A percentile compares a stretch with the other conserved stretches of the same genome.
Evolutionary conservation across 73 alveolate species (phyloP).

Genomic region (Blepharisma stoltei): DNA sequence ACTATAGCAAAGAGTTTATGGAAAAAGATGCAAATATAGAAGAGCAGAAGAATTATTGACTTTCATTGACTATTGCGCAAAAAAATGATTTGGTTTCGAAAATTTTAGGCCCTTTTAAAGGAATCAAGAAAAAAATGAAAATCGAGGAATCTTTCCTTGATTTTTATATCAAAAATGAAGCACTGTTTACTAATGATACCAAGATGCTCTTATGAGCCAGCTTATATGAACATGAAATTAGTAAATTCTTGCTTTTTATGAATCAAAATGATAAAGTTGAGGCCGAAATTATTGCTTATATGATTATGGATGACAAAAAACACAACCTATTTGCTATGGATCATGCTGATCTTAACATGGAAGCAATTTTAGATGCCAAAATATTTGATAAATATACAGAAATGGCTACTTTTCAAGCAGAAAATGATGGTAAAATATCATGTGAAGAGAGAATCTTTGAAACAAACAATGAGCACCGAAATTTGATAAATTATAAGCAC

Average conservation of each 20-base stretch:
- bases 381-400: not conserved
- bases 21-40: not conserved
- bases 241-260: not conserved
- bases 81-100: not conserved
- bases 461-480: too few species aligned
- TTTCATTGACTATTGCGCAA: not conserved
- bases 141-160: not conserved
- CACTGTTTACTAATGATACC: not conserved
- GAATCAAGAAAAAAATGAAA: not conserved
- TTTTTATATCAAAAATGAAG: not conserved
- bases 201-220: not conserved
- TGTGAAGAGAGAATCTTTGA: too few species aligned
- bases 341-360: not conserved
- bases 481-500: too few species aligned
- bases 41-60: not conserved
- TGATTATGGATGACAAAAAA: not conserved
- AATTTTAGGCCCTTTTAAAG: not conserved
- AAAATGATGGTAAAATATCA: not conserved
- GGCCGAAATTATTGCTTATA: not conserved
- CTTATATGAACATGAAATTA: not conserved
- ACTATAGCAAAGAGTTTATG: not conserved
- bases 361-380: not conserved
- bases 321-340: not conserved
- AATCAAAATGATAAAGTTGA: conserved; percentile 1
- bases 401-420: not conserved